Evolutionary conservation across 2,329 filamentous ascomycete species (phyloP).

Genomic region (Trichoderma guizhouense): DNA sequence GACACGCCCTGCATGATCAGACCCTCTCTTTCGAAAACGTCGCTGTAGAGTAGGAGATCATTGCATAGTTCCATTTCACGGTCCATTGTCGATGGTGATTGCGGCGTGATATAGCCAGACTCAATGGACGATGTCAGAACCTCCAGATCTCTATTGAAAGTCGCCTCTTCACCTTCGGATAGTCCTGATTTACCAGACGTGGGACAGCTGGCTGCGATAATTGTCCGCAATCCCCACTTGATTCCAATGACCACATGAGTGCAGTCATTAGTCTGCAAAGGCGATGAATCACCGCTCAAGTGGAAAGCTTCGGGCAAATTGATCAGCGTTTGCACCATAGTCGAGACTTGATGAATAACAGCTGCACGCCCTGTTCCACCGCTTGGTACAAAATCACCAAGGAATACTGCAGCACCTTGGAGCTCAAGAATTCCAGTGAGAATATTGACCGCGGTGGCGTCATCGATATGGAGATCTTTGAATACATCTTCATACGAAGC

Average conservation of each 20-base stretch:
- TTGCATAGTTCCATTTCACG: slow-evolving; percentile 6
- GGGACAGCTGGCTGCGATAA: slow-evolving; percentile 8
- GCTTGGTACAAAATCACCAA: neutral
- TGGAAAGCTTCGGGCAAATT: neutral
- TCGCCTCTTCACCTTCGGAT: neutral
- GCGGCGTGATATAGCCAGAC: neutral
- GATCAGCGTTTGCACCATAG: neutral
- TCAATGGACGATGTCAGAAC: neutral
- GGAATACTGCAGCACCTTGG: slow-evolving; percentile 17
- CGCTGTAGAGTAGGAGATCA: slow-evolving; percentile 19
- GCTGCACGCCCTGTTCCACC: neutral
- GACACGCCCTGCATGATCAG: neutral
- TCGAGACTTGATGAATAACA: neutral
- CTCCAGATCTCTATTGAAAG: slow-evolving; percentile 10
- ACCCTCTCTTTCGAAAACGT: slow-evolving; percentile 8
- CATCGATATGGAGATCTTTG: neutral
- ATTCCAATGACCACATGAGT: slow-evolving; percentile 21
- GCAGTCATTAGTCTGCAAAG: neutral
- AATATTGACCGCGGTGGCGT: slow-evolving; percentile 18
- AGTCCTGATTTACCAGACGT: neutral
- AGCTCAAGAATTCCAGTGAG: slow-evolving; percentile 2
- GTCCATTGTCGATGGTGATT: neutral
- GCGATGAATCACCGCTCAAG: neutral
- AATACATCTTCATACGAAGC: neutral
- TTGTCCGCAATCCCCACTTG: slow-evolving; percentile 20